Percentiles rank a stretch among this genome's conserved stretches.
phyloP scores from a whole-genome alignment of 2,329 filamentous ascomycete genomes.

The Monosporascus sp. region DNA sequence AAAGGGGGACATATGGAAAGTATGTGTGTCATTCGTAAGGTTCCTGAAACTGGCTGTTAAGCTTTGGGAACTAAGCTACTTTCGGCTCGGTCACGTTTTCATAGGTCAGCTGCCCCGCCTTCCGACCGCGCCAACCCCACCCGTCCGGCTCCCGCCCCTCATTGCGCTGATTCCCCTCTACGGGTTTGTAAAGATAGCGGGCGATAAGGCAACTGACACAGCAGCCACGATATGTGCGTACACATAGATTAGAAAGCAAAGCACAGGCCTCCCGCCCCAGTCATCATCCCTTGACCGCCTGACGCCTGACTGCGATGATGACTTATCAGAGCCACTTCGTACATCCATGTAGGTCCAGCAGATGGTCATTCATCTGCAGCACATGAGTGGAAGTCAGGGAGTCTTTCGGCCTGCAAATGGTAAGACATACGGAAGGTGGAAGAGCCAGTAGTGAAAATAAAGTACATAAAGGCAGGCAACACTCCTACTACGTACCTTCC shows the following conservation, averaged over 20 bases:
- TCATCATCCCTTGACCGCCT: neutral
- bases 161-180: too few relatives aligned
- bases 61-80: slow-evolving; percentile 4
- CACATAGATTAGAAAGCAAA: neutral
- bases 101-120: neutral
- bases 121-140: neutral
- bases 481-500: too few relatives aligned
- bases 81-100: slow-evolving; percentile 15
- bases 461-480: too few relatives aligned
- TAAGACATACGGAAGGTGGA: too few relatives aligned
- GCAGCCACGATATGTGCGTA: neutral
- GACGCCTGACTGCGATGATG: neutral
- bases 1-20: neutral
- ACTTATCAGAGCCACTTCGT: too few relatives aligned
- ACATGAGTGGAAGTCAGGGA: neutral
- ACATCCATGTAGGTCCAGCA: neutral
- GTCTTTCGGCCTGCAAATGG: neutral
- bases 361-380: neutral
- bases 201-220: neutral
- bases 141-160: neutral
- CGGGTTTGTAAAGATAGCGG: too few relatives aligned
- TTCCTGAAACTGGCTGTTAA: neutral
- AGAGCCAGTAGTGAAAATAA: too few relatives aligned
- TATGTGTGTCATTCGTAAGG: too few relatives aligned
- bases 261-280: neutral